Evolutionary conservation across 164 flowering plant genomes (phyloP).

Genomic region (Chimonanthus salicifolius): DNA sequence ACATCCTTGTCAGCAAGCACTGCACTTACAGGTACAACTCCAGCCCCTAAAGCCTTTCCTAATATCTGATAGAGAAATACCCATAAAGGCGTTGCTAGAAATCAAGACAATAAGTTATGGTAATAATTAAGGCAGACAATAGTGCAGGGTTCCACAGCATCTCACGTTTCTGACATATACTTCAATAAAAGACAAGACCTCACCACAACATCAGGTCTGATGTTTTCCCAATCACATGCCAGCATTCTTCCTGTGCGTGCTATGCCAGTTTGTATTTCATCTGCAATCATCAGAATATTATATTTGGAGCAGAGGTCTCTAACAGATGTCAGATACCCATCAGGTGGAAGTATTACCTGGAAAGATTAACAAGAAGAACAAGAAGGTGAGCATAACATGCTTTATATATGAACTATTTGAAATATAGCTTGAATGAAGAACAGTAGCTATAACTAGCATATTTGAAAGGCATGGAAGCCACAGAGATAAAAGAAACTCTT

Average conservation of each 20-base stretch:
- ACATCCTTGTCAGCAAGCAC: conserved; percentile 94
- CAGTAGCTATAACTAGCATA: not conserved
- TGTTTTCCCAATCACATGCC: conserved; percentile 96
- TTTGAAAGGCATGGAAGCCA: not conserved
- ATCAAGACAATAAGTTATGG: not conserved
- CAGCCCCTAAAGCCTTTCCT: conserved; percentile 97
- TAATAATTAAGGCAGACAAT: not conserved
- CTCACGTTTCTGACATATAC: not conserved
- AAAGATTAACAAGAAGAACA: not conserved
- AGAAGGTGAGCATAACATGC: not conserved
- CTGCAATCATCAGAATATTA: conserved; percentile 90
- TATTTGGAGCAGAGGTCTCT: conserved; percentile 83
- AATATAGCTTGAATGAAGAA: not conserved
- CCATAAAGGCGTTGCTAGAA: conserved; percentile 5
- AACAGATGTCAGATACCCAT: conserved; percentile 82
- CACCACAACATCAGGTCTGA: conserved; percentile 94
- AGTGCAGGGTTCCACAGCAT: not conserved
- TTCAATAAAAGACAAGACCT: conserved; percentile 11
- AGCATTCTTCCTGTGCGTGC: conserved; percentile 86
- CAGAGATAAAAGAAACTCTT: not conserved
- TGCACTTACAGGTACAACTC: conserved; percentile 91
- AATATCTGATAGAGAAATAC: conserved; percentile 45
- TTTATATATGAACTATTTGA: not conserved
- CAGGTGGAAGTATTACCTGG: conserved; percentile 87
- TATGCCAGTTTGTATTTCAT: conserved; percentile 95